Conservation (phyloP, 768 basidiomycete genomes). For the Pulveroboletus sp. region DNA sequence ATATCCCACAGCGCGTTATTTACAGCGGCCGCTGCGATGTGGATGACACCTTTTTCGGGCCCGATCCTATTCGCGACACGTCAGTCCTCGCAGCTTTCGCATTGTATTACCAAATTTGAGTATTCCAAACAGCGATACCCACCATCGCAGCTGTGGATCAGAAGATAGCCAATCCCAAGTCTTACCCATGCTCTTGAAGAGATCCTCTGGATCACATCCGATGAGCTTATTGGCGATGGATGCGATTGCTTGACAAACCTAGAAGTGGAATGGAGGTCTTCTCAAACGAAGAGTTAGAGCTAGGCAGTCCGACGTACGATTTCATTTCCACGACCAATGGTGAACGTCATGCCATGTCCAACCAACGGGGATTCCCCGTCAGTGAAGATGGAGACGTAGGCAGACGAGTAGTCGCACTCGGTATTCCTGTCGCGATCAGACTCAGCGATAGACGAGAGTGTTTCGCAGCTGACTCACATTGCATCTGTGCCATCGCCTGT, state of each 20-base stretch:
- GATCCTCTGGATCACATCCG: conserved; percentile 74
- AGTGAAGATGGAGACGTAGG: conserved; percentile 80
- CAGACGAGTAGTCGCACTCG: conserved; percentile 94
- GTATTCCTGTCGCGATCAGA: conserved; percentile 62
- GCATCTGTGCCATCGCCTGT: conserved; percentile 93
- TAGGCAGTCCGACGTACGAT: conserved; percentile 49
- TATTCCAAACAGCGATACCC: conserved; percentile 1
- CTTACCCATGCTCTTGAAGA: conserved; percentile 89
- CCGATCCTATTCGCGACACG: conserved; percentile 61
- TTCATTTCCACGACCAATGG: conserved; percentile 93
- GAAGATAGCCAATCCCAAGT: conserved; percentile 85
- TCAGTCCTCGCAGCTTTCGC: neutral
- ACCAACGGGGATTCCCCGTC: conserved; percentile 60
- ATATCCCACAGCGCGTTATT: conserved; percentile 95
- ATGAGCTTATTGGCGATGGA: conserved; percentile 79
- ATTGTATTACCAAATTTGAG: neutral
- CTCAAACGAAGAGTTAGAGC: neutral
- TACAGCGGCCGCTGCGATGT: conserved; percentile 84
- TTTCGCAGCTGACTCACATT: conserved; percentile 51
- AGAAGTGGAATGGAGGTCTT: conserved; percentile 1
- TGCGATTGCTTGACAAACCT: conserved; percentile 82
- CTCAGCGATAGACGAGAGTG: neutral
- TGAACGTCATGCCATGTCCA: conserved; percentile 95
- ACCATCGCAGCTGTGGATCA: conserved; percentile 93
- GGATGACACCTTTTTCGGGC: conserved; percentile 94